Evolutionary conservation across 192 early-diverging fungal genomes (phyloP), one percentile per base, ranked within the genome.

Genomic region (Radiomyces spectabilis): DNA sequence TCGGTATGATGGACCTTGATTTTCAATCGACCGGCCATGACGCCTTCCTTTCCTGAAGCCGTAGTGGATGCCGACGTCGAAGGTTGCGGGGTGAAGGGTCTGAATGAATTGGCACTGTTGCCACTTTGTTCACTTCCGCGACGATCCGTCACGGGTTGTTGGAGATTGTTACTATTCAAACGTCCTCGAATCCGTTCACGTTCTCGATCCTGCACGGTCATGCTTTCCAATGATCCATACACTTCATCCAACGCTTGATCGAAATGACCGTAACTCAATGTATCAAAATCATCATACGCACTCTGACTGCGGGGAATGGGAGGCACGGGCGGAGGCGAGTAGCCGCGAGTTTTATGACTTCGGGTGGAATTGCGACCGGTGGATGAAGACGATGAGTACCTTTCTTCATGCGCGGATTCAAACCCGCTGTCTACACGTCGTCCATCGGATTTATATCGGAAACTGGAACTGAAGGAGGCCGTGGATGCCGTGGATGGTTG

Each of bases 1-100:
- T 86, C 85, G 15, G 63, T 71, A 57, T 73, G 81, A 60, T 89
- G 82, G 42, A 76, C 74, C 57, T 90, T 88, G 41, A 88, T 71
- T 25, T 77, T 82, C 49, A 69, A 61, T 55, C 69, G 71, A 37
- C 61, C 50, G 16, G 49, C 39, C 34, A 32, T 55, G 13, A 38
- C 21, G 19, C 32, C 51, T 21, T 40, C 41, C 12, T 57, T 41
- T 15, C n/a, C 16, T 1, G 52, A 53, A 21, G 41, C 44, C 18
- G 42, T 24, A 1, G 59, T 61, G 2, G 59, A 61, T 24, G 39
- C 31, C 8, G 60, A 62, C 0, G 53, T 27, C 4, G 60, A 53
- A 24, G 60, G 43, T 29, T 54, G 51, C 19, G 57, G 57, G 5
- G 19, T 5, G 3, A 25, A 25, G 12, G 2, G 33, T 31, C 5